phyloP scores from a whole-genome alignment of 805 yeast species.

The Lachancea dasiensis region DNA sequence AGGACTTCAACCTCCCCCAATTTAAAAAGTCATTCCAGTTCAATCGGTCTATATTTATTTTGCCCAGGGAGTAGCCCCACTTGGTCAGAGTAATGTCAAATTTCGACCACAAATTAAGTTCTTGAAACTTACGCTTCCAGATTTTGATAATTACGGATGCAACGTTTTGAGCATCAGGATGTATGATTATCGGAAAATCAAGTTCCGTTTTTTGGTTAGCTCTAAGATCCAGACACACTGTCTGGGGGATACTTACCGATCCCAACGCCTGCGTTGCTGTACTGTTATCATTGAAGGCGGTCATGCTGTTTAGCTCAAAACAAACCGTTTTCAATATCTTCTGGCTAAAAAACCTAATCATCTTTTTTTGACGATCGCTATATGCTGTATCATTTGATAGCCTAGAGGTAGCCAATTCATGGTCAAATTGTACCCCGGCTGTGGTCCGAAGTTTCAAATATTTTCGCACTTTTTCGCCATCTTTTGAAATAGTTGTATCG shows the following conservation, averaged over 20 bases:
- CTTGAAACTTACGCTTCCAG: conserved; percentile 23
- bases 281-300: conserved; percentile 20
- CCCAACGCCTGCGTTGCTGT: conserved; percentile 15
- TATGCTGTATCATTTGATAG: not conserved
- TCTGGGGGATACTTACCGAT: conserved; percentile 14
- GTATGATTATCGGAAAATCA: conserved; percentile 20
- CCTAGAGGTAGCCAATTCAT: conserved; percentile 4
- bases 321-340: conserved; percentile 20
- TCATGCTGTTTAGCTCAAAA: conserved; percentile 21
- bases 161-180: conserved; percentile 25
- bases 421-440: conserved; percentile 7
- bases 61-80: conserved; percentile 15
- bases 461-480: not conserved
- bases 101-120: conserved; percentile 23
- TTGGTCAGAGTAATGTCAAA: conserved; percentile 20
- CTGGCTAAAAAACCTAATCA: conserved; percentile 16
- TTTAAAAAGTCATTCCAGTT: conserved; percentile 22
- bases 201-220: conserved; percentile 18
- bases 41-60: conserved; percentile 14
- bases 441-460: conserved; percentile 7
- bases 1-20: conserved; percentile 12
- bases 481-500: no score
- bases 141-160: conserved; percentile 24
- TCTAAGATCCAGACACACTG: conserved; percentile 23
- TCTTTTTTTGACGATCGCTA: conserved; percentile 16